Percentiles rank a stretch among this genome's conserved stretches.
Evolutionary conservation across 2,329 filamentous ascomycete species (phyloP).

Genomic region (Taxawa tesnikishii): DNA sequence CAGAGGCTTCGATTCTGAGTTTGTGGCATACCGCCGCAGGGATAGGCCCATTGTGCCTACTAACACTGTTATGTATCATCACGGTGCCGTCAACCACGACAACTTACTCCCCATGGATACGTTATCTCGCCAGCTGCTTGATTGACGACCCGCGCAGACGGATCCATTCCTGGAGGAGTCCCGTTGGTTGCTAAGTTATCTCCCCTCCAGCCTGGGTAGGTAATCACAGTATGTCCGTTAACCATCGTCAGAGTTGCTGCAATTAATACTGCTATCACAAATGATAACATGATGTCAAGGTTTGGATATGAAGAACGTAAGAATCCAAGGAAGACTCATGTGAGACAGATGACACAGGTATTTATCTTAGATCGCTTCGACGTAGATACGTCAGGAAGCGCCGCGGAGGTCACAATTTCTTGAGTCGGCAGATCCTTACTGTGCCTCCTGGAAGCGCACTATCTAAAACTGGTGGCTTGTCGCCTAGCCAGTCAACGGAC

Average conservation of each 20-base stretch:
- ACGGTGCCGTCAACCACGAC: too few relatives aligned
- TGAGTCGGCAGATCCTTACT: too few relatives aligned
- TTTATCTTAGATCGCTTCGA: too few relatives aligned
- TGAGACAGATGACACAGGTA: too few relatives aligned
- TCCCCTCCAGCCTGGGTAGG: constrained; percentile 77
- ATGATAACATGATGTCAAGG: not conserved
- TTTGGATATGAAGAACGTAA: too few relatives aligned
- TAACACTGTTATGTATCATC: constrained; percentile 38
- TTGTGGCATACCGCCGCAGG: constrained; percentile 72
- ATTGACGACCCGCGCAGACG: constrained; percentile 32
- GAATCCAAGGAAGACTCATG: too few relatives aligned
- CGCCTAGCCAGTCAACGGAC: too few relatives aligned
- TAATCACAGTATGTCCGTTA: constrained; percentile 64
- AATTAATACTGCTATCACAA: not conserved
- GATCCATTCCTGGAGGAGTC: constrained; percentile 25
- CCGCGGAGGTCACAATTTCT: too few relatives aligned
- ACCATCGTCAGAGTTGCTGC: not conserved
- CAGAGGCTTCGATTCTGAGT: constrained; percentile 81
- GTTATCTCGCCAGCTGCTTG: constrained; percentile 30
- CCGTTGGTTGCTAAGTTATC: constrained; percentile 73
- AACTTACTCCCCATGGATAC: constrained; percentile 53
- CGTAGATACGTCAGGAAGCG: too few relatives aligned
- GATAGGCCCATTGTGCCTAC: constrained; percentile 80
- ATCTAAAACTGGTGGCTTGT: too few relatives aligned
- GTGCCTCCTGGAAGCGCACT: too few relatives aligned